These are phyloP conservation scores for Trypanosoma platydactyli DNA, from an alignment of 208 protist species.

Conservation along the genomic window DNA sequence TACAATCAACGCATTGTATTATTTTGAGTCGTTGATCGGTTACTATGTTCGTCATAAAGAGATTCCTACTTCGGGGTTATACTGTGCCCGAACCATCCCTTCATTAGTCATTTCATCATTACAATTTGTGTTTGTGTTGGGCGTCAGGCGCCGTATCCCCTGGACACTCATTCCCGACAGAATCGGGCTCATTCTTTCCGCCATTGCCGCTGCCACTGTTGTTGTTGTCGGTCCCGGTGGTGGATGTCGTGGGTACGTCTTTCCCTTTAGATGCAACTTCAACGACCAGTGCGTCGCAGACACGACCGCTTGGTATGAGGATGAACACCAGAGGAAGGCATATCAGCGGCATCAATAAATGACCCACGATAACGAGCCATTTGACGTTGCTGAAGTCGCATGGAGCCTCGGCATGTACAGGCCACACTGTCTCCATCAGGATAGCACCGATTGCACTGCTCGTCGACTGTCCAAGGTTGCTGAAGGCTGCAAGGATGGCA, in stretches of 20 bases:
- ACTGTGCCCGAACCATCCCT: too few species aligned
- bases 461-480: constrained; percentile 29
- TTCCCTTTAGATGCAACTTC: background rate
- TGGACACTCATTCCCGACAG: background rate
- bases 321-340: constrained; percentile 37
- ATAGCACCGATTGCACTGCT: constrained; percentile 23
- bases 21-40: too few species aligned
- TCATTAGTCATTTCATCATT: too few species aligned
- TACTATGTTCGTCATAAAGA: too few species aligned
- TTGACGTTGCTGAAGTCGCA: constrained; percentile 46
- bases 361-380: constrained; percentile 36
- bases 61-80: too few species aligned
- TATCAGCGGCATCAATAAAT: constrained; percentile 34
- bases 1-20: too few species aligned
- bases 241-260: background rate
- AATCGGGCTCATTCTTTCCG: background rate
- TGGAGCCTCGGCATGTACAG: constrained; percentile 26
- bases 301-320: constrained; percentile 23
- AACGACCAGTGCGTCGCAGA: constrained; percentile 15
- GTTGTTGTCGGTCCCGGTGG: background rate
- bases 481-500: constrained; percentile 30
- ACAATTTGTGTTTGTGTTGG: too few species aligned
- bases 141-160: too few species aligned
- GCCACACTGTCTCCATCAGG: constrained; percentile 27
- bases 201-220: too few species aligned